Evolutionary conservation across 345 rosid genomes (phyloP).

Genomic region (Citrus australasica): DNA sequence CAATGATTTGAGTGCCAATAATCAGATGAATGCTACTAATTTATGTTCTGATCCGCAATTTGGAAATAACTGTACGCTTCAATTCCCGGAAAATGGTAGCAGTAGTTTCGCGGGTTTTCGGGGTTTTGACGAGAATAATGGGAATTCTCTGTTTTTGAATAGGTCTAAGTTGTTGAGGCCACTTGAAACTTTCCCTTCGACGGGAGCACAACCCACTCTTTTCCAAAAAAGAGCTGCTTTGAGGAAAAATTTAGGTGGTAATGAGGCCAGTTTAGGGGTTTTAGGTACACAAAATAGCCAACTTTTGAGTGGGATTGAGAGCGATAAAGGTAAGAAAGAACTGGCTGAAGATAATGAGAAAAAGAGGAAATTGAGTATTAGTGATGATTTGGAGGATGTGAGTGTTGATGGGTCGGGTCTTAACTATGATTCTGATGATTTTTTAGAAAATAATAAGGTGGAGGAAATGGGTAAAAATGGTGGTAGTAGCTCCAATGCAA

Average conservation of each 20-base stretch:
- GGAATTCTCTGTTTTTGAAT: constrained; percentile 32
- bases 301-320: constrained; percentile 26
- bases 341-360: constrained; percentile 35
- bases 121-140: constrained; percentile 39
- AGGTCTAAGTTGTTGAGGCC: constrained; percentile 58
- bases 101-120: constrained; percentile 35
- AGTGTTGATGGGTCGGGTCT: constrained; percentile 49
- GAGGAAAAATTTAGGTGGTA: constrained; percentile 43
- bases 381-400: constrained; percentile 42
- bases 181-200: constrained; percentile 42
- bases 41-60: constrained; percentile 31
- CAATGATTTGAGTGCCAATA: constrained; percentile 29
- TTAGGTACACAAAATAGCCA: constrained; percentile 8
- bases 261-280: constrained; percentile 24
- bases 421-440: constrained; percentile 57
- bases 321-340: constrained; percentile 44
- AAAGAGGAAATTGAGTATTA: constrained; percentile 19
- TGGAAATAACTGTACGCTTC: constrained; percentile 26
- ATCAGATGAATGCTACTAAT: constrained; percentile 32
- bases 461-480: constrained; percentile 40
- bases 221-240: constrained; percentile 60
- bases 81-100: constrained; percentile 30
- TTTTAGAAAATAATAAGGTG: constrained; percentile 35
- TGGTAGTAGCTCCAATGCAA: constrained; percentile 41
- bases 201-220: constrained; percentile 56